Evolutionary conservation across 768 basidiomycete species (phyloP).

Genomic region (Mycena capillaripes): DNA sequence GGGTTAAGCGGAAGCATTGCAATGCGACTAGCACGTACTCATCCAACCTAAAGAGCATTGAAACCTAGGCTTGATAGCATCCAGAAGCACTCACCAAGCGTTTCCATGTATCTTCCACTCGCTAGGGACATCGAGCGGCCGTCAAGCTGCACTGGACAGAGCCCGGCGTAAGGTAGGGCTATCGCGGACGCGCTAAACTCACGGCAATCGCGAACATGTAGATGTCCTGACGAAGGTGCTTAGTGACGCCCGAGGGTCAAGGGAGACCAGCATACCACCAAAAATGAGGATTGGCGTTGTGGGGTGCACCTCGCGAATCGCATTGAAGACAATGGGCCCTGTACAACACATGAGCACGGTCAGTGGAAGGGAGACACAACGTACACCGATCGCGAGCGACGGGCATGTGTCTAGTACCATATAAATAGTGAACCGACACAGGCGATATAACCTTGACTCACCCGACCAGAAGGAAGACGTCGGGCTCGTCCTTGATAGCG

Average conservation of each 20-base stretch:
- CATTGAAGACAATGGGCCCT: slow-evolving; percentile 83
- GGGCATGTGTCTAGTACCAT: slow-evolving; percentile 76
- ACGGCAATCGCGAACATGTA: slow-evolving; percentile 86
- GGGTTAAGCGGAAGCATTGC: neutral
- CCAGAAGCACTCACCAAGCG: slow-evolving; percentile 70
- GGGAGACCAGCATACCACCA: slow-evolving; percentile 52
- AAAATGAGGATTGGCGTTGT: slow-evolving; percentile 85
- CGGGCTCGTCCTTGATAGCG: slow-evolving; percentile 86
- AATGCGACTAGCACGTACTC: slow-evolving; percentile 56
- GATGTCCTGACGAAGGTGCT: slow-evolving; percentile 61
- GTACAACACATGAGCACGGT: slow-evolving; percentile 2
- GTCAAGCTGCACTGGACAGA: slow-evolving; percentile 70
- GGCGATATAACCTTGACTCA: neutral
- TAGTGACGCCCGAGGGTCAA: neutral
- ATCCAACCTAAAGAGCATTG: slow-evolving; percentile 64
- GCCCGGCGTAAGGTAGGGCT: neutral
- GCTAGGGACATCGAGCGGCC: slow-evolving; percentile 83
- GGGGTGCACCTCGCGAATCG: slow-evolving; percentile 80
- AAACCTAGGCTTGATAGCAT: neutral
- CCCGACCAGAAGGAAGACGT: slow-evolving; percentile 83
- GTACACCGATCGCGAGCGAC: slow-evolving; percentile 75
- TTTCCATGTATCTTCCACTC: slow-evolving; percentile 95
- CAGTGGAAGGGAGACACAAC: slow-evolving; percentile 34
- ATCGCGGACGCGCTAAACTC: slow-evolving; percentile 43
- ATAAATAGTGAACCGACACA: neutral